Conservation (phyloP, 768 basidiomycete genomes). For the Cyclocybe aegerita region DNA sequence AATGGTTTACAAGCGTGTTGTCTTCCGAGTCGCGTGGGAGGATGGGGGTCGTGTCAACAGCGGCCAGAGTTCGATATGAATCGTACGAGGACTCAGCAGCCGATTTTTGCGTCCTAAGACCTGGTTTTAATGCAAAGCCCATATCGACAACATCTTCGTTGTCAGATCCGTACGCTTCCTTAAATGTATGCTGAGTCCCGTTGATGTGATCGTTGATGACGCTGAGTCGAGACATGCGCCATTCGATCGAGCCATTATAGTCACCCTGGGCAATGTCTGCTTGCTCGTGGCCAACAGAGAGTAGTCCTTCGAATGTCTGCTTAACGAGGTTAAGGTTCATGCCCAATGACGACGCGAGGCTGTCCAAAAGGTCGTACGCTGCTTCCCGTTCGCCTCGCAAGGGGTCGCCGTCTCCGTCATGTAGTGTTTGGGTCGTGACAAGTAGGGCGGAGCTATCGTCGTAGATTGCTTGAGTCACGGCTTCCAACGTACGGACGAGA, state of each 20-base stretch:
- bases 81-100: slow-evolving; percentile 26
- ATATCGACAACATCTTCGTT: slow-evolving; percentile 62
- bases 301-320: slow-evolving; percentile 60
- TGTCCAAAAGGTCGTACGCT: slow-evolving; percentile 47
- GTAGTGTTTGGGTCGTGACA: slow-evolving; percentile 54
- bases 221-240: slow-evolving; percentile 73
- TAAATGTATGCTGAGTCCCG: slow-evolving; percentile 34
- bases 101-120: slow-evolving; percentile 29
- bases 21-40: slow-evolving; percentile 22
- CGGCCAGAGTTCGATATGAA: slow-evolving; percentile 23
- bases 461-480: slow-evolving; percentile 67
- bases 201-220: slow-evolving; percentile 52
- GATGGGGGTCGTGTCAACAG: slow-evolving; percentile 12
- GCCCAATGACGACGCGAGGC: slow-evolving; percentile 49
- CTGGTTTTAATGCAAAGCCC: slow-evolving; percentile 47
- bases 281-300: slow-evolving; percentile 69
- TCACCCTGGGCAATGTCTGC: slow-evolving; percentile 67
- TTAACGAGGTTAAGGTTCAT: slow-evolving; percentile 56
- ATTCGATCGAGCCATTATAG: slow-evolving; percentile 74
- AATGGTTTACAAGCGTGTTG: slow-evolving; percentile 24
- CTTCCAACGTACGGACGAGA: slow-evolving; percentile 71
- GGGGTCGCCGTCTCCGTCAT: slow-evolving; percentile 32
- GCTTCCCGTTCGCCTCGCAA: slow-evolving; percentile 29
- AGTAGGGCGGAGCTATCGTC: slow-evolving; percentile 69
- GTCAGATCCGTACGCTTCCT: slow-evolving; percentile 31